phyloP scores from a whole-genome alignment of 768 basidiomycete genomes.

The Hemileccinum rubropunctum region DNA sequence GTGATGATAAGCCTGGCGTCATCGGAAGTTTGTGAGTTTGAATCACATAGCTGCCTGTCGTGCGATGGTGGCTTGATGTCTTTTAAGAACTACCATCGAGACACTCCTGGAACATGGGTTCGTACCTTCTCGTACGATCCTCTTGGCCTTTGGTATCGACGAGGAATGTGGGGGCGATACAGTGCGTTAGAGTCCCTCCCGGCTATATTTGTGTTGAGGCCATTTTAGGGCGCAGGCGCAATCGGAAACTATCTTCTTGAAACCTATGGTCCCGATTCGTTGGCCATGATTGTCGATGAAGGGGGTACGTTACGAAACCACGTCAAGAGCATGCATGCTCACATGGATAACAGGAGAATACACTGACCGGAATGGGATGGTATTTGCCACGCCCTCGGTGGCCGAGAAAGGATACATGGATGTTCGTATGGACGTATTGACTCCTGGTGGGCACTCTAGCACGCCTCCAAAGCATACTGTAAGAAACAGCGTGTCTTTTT shows the following conservation, averaged over 20 bases:
- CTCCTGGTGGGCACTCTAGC: conserved; percentile 55
- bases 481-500: conserved; percentile 9
- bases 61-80: background rate
- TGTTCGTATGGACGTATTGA: conserved; percentile 40
- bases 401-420: conserved; percentile 46
- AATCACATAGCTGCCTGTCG: background rate
- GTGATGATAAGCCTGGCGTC: conserved; percentile 42
- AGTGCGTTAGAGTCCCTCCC: conserved; percentile 24
- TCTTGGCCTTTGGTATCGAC: conserved; percentile 43
- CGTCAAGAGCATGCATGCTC: background rate
- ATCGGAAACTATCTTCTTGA: conserved; percentile 41
- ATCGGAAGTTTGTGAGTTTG: conserved; percentile 34
- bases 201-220: background rate
- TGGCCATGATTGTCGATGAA: conserved; percentile 60
- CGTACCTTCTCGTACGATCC: conserved; percentile 28
- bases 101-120: conserved; percentile 29
- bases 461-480: conserved; percentile 53
- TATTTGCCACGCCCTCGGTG: conserved; percentile 32
- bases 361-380: conserved; percentile 24
- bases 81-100: conserved; percentile 26
- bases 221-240: conserved; percentile 38
- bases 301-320: conserved; percentile 35
- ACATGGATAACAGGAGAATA: conserved; percentile 27
- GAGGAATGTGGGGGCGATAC: conserved; percentile 41
- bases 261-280: conserved; percentile 46